Evolutionary conservation across 2,329 filamentous ascomycete genomes (phyloP).

Genomic region (Pseudocercospora eumusae): DNA sequence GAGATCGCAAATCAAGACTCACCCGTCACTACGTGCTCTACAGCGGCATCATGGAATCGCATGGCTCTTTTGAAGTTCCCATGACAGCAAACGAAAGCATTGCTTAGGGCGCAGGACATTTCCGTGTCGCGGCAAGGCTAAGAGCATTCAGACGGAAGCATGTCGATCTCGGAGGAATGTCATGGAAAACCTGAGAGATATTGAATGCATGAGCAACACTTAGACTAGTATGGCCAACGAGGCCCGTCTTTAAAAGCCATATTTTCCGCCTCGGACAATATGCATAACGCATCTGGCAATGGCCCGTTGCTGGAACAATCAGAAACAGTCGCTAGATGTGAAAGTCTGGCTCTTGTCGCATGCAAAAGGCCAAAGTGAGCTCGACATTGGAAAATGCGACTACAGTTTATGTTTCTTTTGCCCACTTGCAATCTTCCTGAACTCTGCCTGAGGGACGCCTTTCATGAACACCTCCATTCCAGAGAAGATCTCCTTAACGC

Average conservation of each 20-base stretch:
- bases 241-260: too few relatives aligned
- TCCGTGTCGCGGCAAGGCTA: background rate
- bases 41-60: background rate
- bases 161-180: background rate
- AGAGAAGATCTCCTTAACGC: conserved; percentile 80
- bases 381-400: background rate
- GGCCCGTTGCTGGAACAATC: background rate
- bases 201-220: background rate
- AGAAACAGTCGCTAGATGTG: background rate
- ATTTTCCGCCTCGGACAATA: too few relatives aligned
- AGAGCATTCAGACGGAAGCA: background rate
- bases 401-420: conserved; percentile 94
- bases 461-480: conserved; percentile 78
- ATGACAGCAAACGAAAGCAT: background rate
- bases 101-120: background rate
- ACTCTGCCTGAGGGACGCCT: conserved; percentile 85
- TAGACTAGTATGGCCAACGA: too few relatives aligned
- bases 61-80: background rate
- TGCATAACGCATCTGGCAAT: too few relatives aligned
- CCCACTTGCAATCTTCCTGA: conserved; percentile 77
- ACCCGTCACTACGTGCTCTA: too few relatives aligned
- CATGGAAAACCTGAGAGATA: background rate
- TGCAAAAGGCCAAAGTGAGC: background rate
- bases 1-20: background rate
- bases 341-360: background rate